Evolutionary conservation across 352 stramenopile genomes (phyloP), one percentile per base, ranked within the genome.

Genomic region (Globisporangium parvum): DNA sequence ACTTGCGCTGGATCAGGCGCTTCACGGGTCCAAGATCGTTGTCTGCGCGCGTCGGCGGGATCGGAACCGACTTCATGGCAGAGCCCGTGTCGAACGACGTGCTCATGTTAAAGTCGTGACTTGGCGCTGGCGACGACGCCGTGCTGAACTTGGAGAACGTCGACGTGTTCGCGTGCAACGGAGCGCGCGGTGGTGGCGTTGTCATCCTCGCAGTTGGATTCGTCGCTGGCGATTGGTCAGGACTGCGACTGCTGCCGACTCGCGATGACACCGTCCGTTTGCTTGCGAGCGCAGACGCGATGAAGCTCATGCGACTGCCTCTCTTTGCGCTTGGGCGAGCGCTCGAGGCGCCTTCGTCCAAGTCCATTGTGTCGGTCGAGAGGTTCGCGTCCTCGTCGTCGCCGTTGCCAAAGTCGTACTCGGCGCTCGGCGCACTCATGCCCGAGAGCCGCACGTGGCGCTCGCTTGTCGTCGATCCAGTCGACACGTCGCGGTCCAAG

Each of bases 401-500:
- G 20, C 53, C 26, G 41, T 47, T 40, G 17, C 42, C 53, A 37
- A 54, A 59, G 2, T 76, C 73, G 4, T 60, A 61, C 33, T 76
- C 69, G 51, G 62, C 73, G 33, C 48, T 62, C 47, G 53, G n/a
- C 17, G 57, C 71, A 39, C 59, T 70, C n/a, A 75, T 60, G 0
- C 68, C 63, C 0, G 69, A 67, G 21, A 80, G 55, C 49, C 75
- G 69, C 56, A 79, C 69, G 23, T 73, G 65, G 45, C 73, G 73
- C 48, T 84, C 73, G 51, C 73, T 84, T 9, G 67, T 66, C 40
- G 68, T 61, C 10, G 74, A 84, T 40, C 75, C 68, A 47, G 59
- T 71, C 12, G 75, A 85, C 47, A 69, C 70, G 44, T 80, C 40
- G 44, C 75, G 74, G 42, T 85, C 74, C 31, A 63, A 77, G 40